Evolutionary conservation across 768 basidiomycete genomes (phyloP), one percentile per base, ranked within the genome.

Genomic region (Boletus vinaceobasis): DNA sequence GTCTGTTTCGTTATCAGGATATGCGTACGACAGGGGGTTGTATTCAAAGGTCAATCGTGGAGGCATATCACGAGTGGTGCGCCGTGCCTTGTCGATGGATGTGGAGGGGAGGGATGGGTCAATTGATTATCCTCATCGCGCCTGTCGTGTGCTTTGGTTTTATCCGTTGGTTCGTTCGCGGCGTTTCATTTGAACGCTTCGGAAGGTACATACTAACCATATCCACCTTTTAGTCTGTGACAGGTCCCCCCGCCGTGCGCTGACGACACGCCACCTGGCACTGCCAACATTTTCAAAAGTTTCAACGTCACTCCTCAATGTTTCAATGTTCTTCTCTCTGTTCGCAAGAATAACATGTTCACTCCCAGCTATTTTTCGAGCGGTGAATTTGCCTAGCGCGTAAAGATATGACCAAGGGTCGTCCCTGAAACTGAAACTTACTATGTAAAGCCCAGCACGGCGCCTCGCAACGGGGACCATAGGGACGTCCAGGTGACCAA

Each of bases 1-100:
- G 57, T 60, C 51, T 5, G 65, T 57, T 38, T 64, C 50, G 57
- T 70, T 60, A 44, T 70, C 68, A 36, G 61, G 64, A 14, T 55
- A 64, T 0, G 48, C 51, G 42, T 46, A 63, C 31, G 64, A 65
- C 3, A 63, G 58, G 13, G 53, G 51, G 37, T 63, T 66, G 38
- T 63, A 65, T 35, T 66, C 58, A 21, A 55, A 65, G 10, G 43
- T 63, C 26, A 63, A n/a, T 21, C 39, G 60, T 10, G 1, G 50
- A 0, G 64, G 57, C 61, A 63, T 60, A 15, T 21, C 31, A 13
- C 44, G 45, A 15, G 19, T 31, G 13, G 14, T 13, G 8, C 32
- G 46, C 21, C 8, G 33, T 21, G 31, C 21, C n/a, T n/a, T 21
- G 14, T 27, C 40, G 4, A 26, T 9, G 29, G 21, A 10, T 7